A percentile compares a stretch with the other conserved stretches of the same genome.
Conservation (phyloP, 2,329 filamentous ascomycete genomes). For the Akanthomyces lecanii region DNA sequence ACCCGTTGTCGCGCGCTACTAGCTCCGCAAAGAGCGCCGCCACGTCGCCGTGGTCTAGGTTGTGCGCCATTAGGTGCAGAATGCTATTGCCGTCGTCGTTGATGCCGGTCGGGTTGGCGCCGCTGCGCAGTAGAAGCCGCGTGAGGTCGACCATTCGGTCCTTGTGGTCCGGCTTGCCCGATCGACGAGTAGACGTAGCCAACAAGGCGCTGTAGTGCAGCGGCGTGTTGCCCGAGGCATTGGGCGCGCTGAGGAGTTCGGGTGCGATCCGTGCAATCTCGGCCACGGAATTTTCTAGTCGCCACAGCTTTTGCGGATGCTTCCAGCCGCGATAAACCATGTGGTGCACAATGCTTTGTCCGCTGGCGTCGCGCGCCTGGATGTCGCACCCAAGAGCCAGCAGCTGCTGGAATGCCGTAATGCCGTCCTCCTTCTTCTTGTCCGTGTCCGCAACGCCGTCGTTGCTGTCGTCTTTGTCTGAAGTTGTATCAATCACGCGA, state of each 20-base stretch:
- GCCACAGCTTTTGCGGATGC: background rate
- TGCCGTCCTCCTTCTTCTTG: background rate
- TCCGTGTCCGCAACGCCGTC: background rate
- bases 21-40: constrained; percentile 15
- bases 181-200: background rate
- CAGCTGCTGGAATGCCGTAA: constrained; percentile 1
- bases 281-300: background rate
- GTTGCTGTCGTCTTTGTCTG: background rate
- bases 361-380: background rate
- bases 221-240: background rate
- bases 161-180: background rate
- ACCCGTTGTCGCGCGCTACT: background rate
- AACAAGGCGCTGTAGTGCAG: constrained; percentile 8
- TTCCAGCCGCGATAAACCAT: constrained; percentile 3
- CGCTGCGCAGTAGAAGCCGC: background rate
- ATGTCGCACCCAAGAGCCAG: constrained; percentile 5
- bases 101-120: background rate
- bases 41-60: background rate
- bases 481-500: background rate
- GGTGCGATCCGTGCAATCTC: background rate
- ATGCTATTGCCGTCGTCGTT: constrained; percentile 7
- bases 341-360: constrained; percentile 7
- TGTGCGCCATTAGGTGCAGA: constrained; percentile 2
- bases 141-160: background rate
- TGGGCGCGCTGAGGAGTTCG: background rate